Conservation (phyloP, 2,329 filamentous ascomycete species). For the Zasmidium cellare region DNA sequence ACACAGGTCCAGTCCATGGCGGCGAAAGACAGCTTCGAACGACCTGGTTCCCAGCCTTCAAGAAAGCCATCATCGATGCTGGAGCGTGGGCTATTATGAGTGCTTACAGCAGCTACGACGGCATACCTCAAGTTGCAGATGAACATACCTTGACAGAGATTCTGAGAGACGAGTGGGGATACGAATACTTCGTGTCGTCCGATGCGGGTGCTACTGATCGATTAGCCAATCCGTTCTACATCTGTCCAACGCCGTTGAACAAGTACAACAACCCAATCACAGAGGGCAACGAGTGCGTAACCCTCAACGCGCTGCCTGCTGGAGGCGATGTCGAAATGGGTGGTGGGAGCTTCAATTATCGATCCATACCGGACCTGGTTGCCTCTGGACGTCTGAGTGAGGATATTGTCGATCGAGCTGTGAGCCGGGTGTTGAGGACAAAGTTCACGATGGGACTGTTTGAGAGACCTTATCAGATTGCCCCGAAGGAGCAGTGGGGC, state of each 20-base stretch:
- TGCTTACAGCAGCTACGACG: slow-evolving; percentile 72
- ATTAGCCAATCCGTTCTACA: slow-evolving; percentile 62
- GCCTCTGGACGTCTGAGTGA: slow-evolving; percentile 61
- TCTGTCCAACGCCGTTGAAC: slow-evolving; percentile 53
- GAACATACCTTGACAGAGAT: slow-evolving; percentile 68
- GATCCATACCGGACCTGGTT: slow-evolving; percentile 65
- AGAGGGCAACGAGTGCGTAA: slow-evolving; percentile 63
- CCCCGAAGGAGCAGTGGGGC: slow-evolving; percentile 55
- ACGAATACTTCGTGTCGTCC: slow-evolving; percentile 65
- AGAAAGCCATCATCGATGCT: slow-evolving; percentile 69
- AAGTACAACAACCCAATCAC: slow-evolving; percentile 48
- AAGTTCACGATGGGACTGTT: slow-evolving; percentile 73
- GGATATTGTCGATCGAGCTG: slow-evolving; percentile 63
- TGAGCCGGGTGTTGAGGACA: slow-evolving; percentile 63
- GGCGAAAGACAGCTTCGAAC: slow-evolving; percentile 57
- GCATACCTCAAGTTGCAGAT: slow-evolving; percentile 66
- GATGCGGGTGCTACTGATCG: slow-evolving; percentile 73
- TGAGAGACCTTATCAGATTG: slow-evolving; percentile 66
- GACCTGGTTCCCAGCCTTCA: slow-evolving; percentile 61
- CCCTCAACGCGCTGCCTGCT: slow-evolving; percentile 62
- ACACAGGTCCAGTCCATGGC: slow-evolving; percentile 61
- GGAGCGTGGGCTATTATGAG: slow-evolving; percentile 70
- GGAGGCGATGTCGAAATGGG: slow-evolving; percentile 78
- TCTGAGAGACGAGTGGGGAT: slow-evolving; percentile 70
- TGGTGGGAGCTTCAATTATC: slow-evolving; percentile 70